Base-by-base conservation (phyloP, 1,284 basidiomycete species). In the Cerioporus squamosus region DNA sequence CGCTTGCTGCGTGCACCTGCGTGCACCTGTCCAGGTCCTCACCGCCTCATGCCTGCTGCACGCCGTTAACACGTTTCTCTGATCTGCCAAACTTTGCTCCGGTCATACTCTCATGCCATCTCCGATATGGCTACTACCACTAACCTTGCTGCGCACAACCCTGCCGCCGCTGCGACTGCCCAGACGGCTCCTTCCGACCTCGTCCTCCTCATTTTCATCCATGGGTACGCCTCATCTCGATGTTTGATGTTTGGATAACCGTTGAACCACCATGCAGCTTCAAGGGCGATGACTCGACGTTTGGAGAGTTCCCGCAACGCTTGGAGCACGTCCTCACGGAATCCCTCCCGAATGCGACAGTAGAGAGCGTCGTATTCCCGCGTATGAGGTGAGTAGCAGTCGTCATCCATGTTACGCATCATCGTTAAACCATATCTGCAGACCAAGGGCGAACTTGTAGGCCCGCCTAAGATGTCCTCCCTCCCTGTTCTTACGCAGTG, bases 361-460 rank as follows among this genome's bases (percentile, higher is more conserved):
- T 94, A 8, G 88, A 95, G 70, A 90, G 86, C 51, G 75, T 89
- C 14, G 81, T 95, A 6, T 98, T 97, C 71, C 95, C 26, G 89
- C 87, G 3, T 98, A 97, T 68, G 93, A 97, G 79, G 94, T 91
- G 57, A 66, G 80, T 43, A 29, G 1, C 26, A 29, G 53, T 57
- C 23, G 65, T 56, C 14, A 29, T 44, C 38, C 26, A 29, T 31
- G 14, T 22, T 15, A 22, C 22, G 38, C 26, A 38, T 66, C 57
- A 65, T 49, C 43, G 42, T 36, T 47, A 51, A 55, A 22, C 33
- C 44, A 31, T 38, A 43, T 22, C 2, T 12, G 40, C 57, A 91
- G 86, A 96, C 94, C 10, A 93, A 91, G 68, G 94, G 95, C 46
- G 88, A 93, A 61, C 76, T 97, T 71, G 95, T 96, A 69, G 68